Conservation (phyloP, 2,329 filamentous ascomycete genomes). For the Colletotrichum sp. region DNA sequence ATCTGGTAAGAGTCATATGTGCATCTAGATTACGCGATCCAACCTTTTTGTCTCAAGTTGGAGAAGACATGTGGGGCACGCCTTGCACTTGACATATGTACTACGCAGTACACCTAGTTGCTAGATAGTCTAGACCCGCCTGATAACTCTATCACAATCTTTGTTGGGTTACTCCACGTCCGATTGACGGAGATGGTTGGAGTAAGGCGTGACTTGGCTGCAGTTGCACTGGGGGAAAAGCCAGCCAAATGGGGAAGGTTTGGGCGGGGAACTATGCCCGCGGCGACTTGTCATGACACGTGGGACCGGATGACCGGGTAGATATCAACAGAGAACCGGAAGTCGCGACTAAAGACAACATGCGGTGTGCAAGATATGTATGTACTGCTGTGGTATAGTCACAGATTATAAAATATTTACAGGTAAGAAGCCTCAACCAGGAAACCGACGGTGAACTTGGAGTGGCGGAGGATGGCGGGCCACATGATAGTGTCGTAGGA, state of each 20-base stretch:
- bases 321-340: neutral
- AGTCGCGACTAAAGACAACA: neutral
- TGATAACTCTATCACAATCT: neutral
- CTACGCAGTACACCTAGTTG: neutral
- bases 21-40: neutral
- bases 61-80: neutral
- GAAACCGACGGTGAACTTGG: slow-evolving; percentile 41
- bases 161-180: neutral
- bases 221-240: neutral
- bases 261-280: neutral
- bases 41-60: neutral
- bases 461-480: slow-evolving; percentile 38
- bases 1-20: neutral
- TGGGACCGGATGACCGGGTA: neutral
- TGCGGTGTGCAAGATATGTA: neutral
- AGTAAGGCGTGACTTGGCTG: neutral
- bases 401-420: neutral
- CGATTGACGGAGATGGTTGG: neutral
- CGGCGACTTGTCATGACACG: neutral
- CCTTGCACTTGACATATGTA: neutral
- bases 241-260: neutral
- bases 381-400: neutral
- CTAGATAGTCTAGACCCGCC: neutral
- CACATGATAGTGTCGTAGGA: slow-evolving; percentile 39
- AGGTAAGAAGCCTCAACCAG: slow-evolving; percentile 31